Base-by-base conservation (phyloP, 768 basidiomycete species). In the Rhizopogon vinicolor region DNA sequence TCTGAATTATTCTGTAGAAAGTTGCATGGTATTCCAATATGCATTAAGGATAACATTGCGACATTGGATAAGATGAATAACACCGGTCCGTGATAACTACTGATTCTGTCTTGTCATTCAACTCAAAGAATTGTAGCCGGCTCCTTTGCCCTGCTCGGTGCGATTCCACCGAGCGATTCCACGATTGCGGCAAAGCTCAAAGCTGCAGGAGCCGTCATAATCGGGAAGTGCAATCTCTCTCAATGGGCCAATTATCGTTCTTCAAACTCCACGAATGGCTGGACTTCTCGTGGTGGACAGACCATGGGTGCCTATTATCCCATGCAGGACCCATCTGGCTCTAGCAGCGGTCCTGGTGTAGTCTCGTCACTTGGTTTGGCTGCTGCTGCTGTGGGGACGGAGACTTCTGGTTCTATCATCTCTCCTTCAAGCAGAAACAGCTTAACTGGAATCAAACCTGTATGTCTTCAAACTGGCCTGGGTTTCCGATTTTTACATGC, bases 401-500 rank as follows among this genome's bases (percentile, higher is more conserved):
- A 80, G 51, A 80, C 78, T 0, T 73, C 77, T 56, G 79, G 80
- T 3, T 78, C 78, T 52, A 79, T 81, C 19, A 76, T 73, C 1
- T 80, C 73, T 59, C 82, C 79, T 16, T 60, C 76, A 0, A 72
- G 69, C 57, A 62, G 70, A n/a, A 82, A 82, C 54, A 81, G 82
- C 56, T 48, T 81, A 9, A 79, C 69, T 1, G 82, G 81, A 1
- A 79, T 83, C 43, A 82, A 81, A 55, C 80, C 82, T 3, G 82
- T 49, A 37, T 25, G 48, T 49, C 5, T 5, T 14, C 14, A 14
- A 16, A 3, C 14, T 19, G 8, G 31, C 18, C 18, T 48, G 18
- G 19, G 22, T 10, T 5, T 37, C 22, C 14, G 8, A 22, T 19
- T 10, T 46, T 3, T 2, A 19, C 6, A 33, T 18, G 39, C 39